Evolutionary conservation across 176 grass and related monocot genomes (phyloP).

Genomic region (Phoenix roebelenii): DNA sequence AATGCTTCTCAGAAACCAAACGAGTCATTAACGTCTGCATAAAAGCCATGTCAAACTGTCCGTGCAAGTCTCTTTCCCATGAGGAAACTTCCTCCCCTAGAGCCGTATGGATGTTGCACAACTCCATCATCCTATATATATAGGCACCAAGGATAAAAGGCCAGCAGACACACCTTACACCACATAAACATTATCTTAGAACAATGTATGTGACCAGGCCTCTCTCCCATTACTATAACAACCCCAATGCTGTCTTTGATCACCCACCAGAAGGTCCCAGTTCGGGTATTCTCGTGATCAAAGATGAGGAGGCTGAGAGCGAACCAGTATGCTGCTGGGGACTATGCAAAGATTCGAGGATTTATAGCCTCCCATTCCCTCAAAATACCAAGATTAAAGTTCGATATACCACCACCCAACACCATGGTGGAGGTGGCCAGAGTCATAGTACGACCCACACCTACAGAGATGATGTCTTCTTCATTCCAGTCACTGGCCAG

Average conservation of each 20-base stretch:
- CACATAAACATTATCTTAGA: too few species aligned
- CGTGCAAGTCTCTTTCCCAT: too few species aligned
- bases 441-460: neutral
- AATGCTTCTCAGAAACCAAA: too few species aligned
- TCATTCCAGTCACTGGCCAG: slow-evolving; percentile 13
- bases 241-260: neutral
- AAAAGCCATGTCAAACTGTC: too few species aligned
- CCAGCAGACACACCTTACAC: too few species aligned
- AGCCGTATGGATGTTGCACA: too few species aligned
- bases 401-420: neutral
- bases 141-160: too few species aligned
- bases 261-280: slow-evolving; percentile 6
- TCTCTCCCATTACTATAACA: slow-evolving; percentile 12
- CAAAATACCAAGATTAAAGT: slow-evolving; percentile 19
- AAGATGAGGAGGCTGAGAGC: slow-evolving; percentile 3
- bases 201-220: slow-evolving; percentile 36
- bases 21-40: too few species aligned
- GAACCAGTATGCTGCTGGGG: slow-evolving; percentile 6
- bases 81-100: too few species aligned
- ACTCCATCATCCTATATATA: too few species aligned
- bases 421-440: neutral
- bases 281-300: slow-evolving; percentile 27
- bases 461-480: neutral
- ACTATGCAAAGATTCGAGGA: neutral
- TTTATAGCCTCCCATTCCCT: slow-evolving; percentile 35